These are phyloP conservation scores for Buxus sempervirens DNA, from an alignment of 164 flowering plant species.

Conservation along the genomic window DNA sequence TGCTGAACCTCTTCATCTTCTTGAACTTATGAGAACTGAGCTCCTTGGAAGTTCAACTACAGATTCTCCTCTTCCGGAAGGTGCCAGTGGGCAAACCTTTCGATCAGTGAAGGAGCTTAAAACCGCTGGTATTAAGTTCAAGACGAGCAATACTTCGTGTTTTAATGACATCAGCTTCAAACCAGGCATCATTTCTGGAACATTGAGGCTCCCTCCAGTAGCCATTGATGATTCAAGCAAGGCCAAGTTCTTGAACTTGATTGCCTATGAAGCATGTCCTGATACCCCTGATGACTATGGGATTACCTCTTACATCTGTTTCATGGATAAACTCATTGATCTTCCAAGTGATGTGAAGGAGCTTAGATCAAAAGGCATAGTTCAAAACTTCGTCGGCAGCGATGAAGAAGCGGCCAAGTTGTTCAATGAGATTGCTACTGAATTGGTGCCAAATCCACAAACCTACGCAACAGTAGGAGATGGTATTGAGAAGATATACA, in stretches of 20 bases:
- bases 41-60: no score
- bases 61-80: no score
- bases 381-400: constrained; percentile 23
- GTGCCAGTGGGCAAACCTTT: neutral
- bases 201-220: neutral
- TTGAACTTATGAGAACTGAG: no score
- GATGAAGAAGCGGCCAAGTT: constrained; percentile 25
- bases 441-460: constrained; percentile 7
- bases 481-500: neutral
- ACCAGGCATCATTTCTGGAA: neutral
- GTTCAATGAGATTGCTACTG: constrained; percentile 17
- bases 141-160: neutral
- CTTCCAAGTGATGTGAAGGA: constrained; percentile 17
- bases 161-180: neutral
- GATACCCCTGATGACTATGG: neutral
- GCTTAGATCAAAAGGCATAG: constrained; percentile 8
- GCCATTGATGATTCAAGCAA: constrained; percentile 4
- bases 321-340: constrained; percentile 18
- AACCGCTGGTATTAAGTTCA: neutral
- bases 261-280: constrained; percentile 5
- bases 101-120: constrained; percentile 12
- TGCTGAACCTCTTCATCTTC: neutral
- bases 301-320: constrained; percentile 17
- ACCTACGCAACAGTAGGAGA: neutral
- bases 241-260: constrained; percentile 3